Evolutionary conservation across 2,329 filamentous ascomycete species (phyloP).

Genomic region (Ophiocordyceps polyrhachis-furcata): DNA sequence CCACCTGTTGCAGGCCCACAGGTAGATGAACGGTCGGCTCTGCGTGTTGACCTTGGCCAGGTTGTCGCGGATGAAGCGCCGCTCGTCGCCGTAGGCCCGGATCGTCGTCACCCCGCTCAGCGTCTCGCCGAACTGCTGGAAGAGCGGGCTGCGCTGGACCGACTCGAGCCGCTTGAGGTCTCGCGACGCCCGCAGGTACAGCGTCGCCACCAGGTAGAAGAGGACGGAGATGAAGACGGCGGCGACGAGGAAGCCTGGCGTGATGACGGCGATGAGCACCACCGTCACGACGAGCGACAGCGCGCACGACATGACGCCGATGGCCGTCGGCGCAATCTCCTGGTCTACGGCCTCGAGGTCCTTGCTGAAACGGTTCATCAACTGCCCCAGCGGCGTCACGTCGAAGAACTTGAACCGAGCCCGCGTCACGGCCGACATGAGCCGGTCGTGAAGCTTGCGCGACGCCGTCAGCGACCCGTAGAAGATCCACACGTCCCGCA

Average conservation of each 20-base stretch:
- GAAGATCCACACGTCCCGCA: constrained; percentile 78
- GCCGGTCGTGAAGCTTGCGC: constrained; percentile 57
- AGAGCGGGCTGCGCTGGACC: constrained; percentile 81
- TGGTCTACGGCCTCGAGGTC: constrained; percentile 91
- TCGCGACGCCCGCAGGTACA: constrained; percentile 84
- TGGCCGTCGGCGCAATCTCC: constrained; percentile 82
- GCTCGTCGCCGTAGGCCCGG: constrained; percentile 84
- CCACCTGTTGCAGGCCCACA: constrained; percentile 97
- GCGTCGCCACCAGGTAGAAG: constrained; percentile 66
- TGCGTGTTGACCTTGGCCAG: constrained; percentile 75
- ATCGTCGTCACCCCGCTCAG: constrained; percentile 91
- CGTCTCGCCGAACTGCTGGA: constrained; percentile 96
- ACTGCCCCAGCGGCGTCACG: constrained; percentile 79
- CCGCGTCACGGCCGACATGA: constrained; percentile 64
- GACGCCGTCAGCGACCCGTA: constrained; percentile 82
- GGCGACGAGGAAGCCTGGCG: constrained; percentile 76
- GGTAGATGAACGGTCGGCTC: constrained; percentile 81
- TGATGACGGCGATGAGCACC: constrained; percentile 70
- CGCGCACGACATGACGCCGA: constrained; percentile 48
- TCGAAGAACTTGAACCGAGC: constrained; percentile 98
- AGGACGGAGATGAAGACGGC: constrained; percentile 67
- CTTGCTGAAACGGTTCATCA: constrained; percentile 98
- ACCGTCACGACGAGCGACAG: constrained; percentile 66
- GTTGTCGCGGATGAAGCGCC: constrained; percentile 86
- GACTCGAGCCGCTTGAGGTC: constrained; percentile 92